Evolutionary conservation across 1,284 basidiomycete species (phyloP).

Genomic region (Trametes hirsuta): DNA sequence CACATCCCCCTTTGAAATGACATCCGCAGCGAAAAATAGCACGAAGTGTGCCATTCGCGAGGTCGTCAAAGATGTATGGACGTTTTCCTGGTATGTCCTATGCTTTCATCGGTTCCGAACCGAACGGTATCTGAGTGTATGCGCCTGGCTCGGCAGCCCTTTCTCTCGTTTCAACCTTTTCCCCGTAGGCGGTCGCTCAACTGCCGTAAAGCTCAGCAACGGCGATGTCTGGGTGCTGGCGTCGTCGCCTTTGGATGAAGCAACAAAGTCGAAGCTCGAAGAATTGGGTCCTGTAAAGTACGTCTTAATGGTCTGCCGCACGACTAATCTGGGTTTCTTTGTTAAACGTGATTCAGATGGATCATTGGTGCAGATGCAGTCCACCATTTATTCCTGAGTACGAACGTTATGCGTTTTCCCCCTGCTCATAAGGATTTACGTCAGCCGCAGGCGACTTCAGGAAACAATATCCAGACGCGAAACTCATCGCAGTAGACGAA

Average conservation of each 20-base stretch:
- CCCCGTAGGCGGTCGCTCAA: conserved; percentile 82
- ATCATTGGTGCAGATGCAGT: conserved; percentile 67
- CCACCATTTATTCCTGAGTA: conserved; percentile 70
- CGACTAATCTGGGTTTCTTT: no score
- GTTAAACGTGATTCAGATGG: conserved; percentile 46
- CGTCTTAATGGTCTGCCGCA: neutral
- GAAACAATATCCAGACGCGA: conserved; percentile 77
- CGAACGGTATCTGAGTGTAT: neutral
- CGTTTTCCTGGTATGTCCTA: conserved; percentile 62
- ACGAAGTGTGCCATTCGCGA: conserved; percentile 13
- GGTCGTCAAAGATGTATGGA: conserved; percentile 60
- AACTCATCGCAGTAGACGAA: conserved; percentile 68
- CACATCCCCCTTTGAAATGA: neutral
- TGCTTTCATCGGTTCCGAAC: neutral
- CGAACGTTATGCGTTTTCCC: conserved; percentile 17
- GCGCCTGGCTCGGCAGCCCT: conserved; percentile 45
- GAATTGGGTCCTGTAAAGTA: conserved; percentile 80
- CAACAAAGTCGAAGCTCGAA: conserved; percentile 73
- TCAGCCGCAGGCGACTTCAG: conserved; percentile 61
- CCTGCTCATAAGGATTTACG: neutral
- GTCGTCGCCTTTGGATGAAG: conserved; percentile 77
- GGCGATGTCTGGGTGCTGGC: conserved; percentile 86
- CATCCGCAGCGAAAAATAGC: neutral
- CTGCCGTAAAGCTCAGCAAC: conserved; percentile 75
- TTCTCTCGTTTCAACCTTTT: conserved; percentile 71